Evolutionary conservation across 2,329 filamentous ascomycete species (phyloP), one percentile per base, ranked within the genome.

Genomic region (Cladorrhinum sp.): DNA sequence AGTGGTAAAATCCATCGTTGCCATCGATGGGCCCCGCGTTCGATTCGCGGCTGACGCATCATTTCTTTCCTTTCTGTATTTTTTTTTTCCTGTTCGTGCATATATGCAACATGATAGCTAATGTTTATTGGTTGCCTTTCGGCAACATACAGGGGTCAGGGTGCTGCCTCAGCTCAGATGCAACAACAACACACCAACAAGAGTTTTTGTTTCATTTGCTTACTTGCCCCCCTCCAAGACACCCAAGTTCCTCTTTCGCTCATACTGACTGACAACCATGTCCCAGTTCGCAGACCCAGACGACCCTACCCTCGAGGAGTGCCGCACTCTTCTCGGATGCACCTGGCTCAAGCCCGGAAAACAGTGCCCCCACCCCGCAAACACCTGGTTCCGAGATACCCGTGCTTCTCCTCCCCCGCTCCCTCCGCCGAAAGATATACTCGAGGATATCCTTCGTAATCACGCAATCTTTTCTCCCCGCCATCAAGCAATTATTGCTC

Each of bases 1-100:
- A 79, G 76, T 78, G 77, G 77, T 79, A 79, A 78, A 78, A 79
- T 79, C 75, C 76, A 77, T 79, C 77, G 76, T 79, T 79, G 76
- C 77, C 77, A 79, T 79, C 76, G 77, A 79, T 77, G 76, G 75
- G 77, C 75, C 63, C 65, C 65, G 65, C 59, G 63, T 66, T 66
- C 61, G 64, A 66, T 66, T 66, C 64, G 60, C 64, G 64, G 64
- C 64, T 66, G 64, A 62, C 25, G 25, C 25, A 29, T 8, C 3
- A 13, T 41, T 13, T 41, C 10, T 41, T 7, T 32, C 29, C 13
- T 6, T 32, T 32, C 13, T 32, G 13, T 32, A 32, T 32, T 13
- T 13, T 41, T 41, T 41, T 13, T 41, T 41, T n/a, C 10, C 16
- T 41, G 36, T 6, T 41, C 36, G 29, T 6, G 6, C 6, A 32